Conservation (phyloP, 805 yeast genomes). For the Suhomyces sp. region DNA sequence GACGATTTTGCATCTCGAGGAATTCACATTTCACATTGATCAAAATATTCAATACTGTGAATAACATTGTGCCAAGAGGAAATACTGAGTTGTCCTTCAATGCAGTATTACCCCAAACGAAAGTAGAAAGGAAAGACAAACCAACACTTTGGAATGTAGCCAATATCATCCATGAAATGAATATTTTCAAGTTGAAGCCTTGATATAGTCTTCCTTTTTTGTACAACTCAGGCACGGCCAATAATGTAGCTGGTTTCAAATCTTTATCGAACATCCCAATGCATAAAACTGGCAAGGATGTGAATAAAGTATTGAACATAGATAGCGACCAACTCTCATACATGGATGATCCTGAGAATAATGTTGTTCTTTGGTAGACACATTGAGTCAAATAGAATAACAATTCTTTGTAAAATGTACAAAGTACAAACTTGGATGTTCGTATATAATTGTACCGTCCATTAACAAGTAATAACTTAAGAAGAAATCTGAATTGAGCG, state of each 20-base stretch:
- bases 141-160: constrained; percentile 74
- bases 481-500: constrained; percentile 85
- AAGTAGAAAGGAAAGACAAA: constrained; percentile 63
- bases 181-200: constrained; percentile 69
- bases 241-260: constrained; percentile 77
- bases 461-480: constrained; percentile 84
- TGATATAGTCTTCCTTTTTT: constrained; percentile 69
- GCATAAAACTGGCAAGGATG: constrained; percentile 87
- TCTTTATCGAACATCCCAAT: constrained; percentile 96
- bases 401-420: constrained; percentile 93
- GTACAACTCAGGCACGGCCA: constrained; percentile 91
- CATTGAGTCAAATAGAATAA: constrained; percentile 87
- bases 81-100: constrained; percentile 72
- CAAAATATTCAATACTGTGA: constrained; percentile 67
- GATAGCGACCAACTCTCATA: constrained; percentile 96
- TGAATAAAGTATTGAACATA: constrained; percentile 94
- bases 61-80: constrained; percentile 77
- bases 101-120: constrained; percentile 70
- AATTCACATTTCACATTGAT: constrained; percentile 79
- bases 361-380: constrained; percentile 78
- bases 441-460: constrained; percentile 95
- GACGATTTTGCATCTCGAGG: constrained; percentile 75
- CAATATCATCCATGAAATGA: constrained; percentile 73
- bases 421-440: constrained; percentile 85
- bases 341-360: constrained; percentile 89